Percentiles rank a stretch among this genome's conserved stretches.
These are phyloP conservation scores for Leccinum colubrinum DNA, from an alignment of 1,284 basidiomycete species.

Conservation along the genomic window DNA sequence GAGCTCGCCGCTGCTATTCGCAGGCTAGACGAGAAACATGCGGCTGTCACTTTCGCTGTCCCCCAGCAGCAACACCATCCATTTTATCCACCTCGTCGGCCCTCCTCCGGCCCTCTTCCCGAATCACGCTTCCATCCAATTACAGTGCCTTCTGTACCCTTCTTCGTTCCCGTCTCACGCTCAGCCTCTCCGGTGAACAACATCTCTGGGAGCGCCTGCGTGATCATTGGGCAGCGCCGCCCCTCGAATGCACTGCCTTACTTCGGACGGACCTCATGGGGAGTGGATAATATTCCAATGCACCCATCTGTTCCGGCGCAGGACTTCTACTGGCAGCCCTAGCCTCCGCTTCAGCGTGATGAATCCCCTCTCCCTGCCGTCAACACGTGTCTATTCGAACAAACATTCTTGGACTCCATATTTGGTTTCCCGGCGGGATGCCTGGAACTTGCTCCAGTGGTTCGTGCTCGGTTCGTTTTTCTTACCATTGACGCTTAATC, in stretches of 20 bases:
- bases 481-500: neutral
- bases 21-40: too few species aligned
- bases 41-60: too few species aligned
- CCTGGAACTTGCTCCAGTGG: too few species aligned
- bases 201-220: constrained; percentile 26
- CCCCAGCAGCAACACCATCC: too few species aligned
- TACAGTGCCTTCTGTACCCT: too few species aligned
- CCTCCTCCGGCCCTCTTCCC: too few species aligned
- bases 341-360: constrained; percentile 37
- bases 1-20: too few species aligned
- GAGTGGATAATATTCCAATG: constrained; percentile 24
- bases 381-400: constrained; percentile 50
- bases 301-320: constrained; percentile 5
- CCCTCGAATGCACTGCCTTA: constrained; percentile 32
- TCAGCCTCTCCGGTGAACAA: constrained; percentile 32
- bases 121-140: too few species aligned
- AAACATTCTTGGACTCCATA: constrained; percentile 35
- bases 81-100: too few species aligned
- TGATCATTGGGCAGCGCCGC: constrained; percentile 35
- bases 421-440: constrained; percentile 26
- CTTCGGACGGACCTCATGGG: constrained; percentile 24
- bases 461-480: neutral
- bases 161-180: constrained; percentile 23
- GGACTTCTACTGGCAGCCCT: constrained; percentile 3
- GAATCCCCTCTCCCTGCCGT: constrained; percentile 49